Conservation (phyloP, 2,329 filamentous ascomycete genomes). For the Colletotrichum siamense region DNA sequence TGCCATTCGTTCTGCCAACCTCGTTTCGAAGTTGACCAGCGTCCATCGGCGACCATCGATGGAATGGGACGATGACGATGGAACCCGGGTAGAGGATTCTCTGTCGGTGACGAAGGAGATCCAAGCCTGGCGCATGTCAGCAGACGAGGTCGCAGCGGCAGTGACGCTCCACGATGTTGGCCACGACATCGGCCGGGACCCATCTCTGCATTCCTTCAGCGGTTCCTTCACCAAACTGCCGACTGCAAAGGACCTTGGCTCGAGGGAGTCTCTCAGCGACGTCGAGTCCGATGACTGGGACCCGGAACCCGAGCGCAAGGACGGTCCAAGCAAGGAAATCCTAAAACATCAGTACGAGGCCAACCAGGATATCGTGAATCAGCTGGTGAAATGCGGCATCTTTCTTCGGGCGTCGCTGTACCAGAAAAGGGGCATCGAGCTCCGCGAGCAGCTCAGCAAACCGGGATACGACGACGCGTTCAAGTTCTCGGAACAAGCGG, state of each 20-base stretch:
- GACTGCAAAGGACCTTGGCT: neutral
- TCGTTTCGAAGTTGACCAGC: slow-evolving; percentile 11
- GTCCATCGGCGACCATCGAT: neutral
- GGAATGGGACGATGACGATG: slow-evolving; percentile 18
- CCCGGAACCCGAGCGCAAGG: slow-evolving; percentile 27
- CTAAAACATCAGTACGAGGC: slow-evolving; percentile 24
- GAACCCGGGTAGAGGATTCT: slow-evolving; percentile 2
- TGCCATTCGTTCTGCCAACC: slow-evolving; percentile 23
- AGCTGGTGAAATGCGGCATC: slow-evolving; percentile 25
- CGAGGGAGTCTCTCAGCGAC: neutral
- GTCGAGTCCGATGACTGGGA: slow-evolving; percentile 24
- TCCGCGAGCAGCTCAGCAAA: slow-evolving; percentile 25
- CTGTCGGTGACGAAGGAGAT: slow-evolving; percentile 26
- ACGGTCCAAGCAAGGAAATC: slow-evolving; percentile 26
- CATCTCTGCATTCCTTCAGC: neutral
- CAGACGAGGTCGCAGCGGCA: slow-evolving; percentile 29
- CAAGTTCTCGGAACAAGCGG: slow-evolving; percentile 15
- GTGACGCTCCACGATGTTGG: slow-evolving; percentile 25
- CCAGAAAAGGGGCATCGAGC: slow-evolving; percentile 28
- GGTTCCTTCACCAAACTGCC: neutral
- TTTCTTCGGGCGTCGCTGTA: slow-evolving; percentile 28
- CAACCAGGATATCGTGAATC: slow-evolving; percentile 28
- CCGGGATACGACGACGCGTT: slow-evolving; percentile 5
- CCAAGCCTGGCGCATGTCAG: slow-evolving; percentile 29
- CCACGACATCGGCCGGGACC: slow-evolving; percentile 1